A percentile compares a stretch with the other conserved stretches of the same genome.
These are phyloP conservation scores for Paraphoma chrysanthemicola DNA, from an alignment of 2,329 filamentous ascomycete species.

Conservation along the genomic window DNA sequence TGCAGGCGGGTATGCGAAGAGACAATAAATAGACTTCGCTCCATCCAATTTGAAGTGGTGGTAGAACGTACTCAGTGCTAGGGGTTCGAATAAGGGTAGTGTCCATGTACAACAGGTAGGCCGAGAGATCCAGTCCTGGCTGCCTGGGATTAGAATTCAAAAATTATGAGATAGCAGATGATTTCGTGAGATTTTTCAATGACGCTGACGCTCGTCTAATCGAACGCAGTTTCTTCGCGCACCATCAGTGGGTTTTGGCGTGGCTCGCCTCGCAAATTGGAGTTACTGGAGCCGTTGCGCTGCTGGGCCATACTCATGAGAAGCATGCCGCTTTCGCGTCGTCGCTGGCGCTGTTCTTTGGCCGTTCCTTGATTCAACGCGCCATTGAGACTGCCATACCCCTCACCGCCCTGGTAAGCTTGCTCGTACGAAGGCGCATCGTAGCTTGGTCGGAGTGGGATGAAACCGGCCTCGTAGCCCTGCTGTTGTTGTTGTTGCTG, in stretches of 20 bases:
- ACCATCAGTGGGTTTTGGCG: conserved; percentile 31
- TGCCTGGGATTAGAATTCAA: conserved; percentile 33
- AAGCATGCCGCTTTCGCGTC: conserved; percentile 49
- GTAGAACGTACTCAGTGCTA: background rate
- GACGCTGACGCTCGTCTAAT: conserved; percentile 20
- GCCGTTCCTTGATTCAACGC: conserved; percentile 32
- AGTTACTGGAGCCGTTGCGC: conserved; percentile 42
- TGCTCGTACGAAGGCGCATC: conserved; percentile 45
- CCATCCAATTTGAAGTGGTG: conserved; percentile 6
- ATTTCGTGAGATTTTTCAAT: conserved; percentile 17
- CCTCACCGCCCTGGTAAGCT: conserved; percentile 34
- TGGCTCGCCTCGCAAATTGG: conserved; percentile 36
- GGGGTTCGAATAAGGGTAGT: background rate
- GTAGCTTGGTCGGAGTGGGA: conserved; percentile 59
- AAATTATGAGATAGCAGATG: conserved; percentile 34
- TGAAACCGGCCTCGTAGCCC: conserved; percentile 59
- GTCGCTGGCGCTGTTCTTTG: conserved; percentile 40
- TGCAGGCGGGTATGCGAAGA: conserved; percentile 27
- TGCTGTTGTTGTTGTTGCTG: conserved; percentile 32
- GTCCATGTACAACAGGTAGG: conserved; percentile 2
- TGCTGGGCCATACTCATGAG: conserved; percentile 47
- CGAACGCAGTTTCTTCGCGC: conserved; percentile 41
- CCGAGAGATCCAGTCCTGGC: conserved; percentile 31
- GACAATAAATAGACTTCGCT: conserved; percentile 3
- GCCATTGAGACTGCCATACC: conserved; percentile 45